Percentiles rank a stretch among this genome's conserved stretches.
Conservation (phyloP, 805 yeast species). For the Candida cerambycidarum region DNA sequence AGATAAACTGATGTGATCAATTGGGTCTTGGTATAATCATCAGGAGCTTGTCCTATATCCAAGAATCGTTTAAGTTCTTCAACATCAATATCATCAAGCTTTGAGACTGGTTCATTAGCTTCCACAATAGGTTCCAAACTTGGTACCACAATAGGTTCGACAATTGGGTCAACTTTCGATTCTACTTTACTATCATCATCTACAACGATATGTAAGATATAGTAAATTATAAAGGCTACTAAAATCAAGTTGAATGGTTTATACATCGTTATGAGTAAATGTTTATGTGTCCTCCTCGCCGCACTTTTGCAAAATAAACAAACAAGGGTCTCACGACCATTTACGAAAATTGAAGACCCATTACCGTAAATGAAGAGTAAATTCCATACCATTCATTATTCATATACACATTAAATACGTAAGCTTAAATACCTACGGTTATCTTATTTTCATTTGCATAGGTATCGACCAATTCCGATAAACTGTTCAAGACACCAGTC, state of each 20-base stretch:
- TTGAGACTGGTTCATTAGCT: neutral
- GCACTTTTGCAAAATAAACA: neutral
- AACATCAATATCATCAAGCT: neutral
- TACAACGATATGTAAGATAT: neutral
- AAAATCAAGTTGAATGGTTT: neutral
- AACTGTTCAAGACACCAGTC: constrained; percentile 4
- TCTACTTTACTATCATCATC: neutral
- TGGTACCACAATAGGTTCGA: neutral
- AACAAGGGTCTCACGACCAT: neutral
- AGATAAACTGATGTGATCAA: constrained; percentile 3
- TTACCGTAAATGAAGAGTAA: no score
- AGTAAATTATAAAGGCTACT: neutral
- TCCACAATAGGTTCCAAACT: neutral
- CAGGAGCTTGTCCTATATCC: neutral
- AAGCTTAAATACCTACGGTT: neutral
- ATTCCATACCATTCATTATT: no score
- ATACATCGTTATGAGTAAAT: neutral
- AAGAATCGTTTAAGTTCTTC: neutral
- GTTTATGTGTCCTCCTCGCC: neutral
- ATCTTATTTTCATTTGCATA: neutral
- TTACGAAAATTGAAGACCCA: no score
- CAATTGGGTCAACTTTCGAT: neutral
- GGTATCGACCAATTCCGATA: neutral
- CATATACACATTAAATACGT: neutral
- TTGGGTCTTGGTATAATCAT: constrained; percentile 2